Percentiles rank a stretch among this genome's conserved stretches.
These are phyloP conservation scores for Aspergillus sclerotiicarbonarius DNA, from an alignment of 495 filamentous ascomycete genomes.

Conservation along the genomic window DNA sequence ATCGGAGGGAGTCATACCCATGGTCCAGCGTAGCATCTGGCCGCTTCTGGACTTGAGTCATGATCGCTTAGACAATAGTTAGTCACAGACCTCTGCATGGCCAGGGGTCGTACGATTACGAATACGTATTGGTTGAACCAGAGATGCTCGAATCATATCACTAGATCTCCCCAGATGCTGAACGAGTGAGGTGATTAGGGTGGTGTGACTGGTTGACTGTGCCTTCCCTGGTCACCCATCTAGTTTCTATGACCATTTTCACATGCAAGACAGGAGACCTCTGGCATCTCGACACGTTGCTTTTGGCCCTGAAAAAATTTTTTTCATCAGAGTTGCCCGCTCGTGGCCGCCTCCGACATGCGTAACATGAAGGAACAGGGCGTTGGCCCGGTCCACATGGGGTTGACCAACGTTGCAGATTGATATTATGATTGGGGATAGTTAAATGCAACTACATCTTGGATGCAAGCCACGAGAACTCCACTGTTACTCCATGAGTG, in stretches of 20 bases:
- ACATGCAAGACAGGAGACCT: background rate
- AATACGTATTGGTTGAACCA: background rate
- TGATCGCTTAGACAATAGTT: background rate
- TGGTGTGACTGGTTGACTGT: background rate
- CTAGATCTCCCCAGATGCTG: background rate
- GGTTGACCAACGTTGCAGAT: background rate
- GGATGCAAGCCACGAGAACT: background rate
- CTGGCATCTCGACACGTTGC: background rate
- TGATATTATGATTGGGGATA: background rate
- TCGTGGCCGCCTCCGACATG: background rate
- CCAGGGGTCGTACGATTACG: conserved; percentile 4
- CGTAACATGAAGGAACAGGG: background rate
- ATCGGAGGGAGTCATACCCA: background rate
- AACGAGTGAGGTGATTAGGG: background rate
- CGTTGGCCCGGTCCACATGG: background rate
- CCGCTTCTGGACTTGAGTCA: background rate
- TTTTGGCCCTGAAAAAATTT: background rate
- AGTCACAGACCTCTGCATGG: background rate
- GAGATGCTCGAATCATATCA: background rate
- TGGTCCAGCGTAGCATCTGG: background rate
- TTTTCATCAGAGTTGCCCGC: background rate
- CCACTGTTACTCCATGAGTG: background rate
- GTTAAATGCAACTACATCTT: background rate
- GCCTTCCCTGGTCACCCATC: background rate
- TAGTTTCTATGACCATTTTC: background rate